Conservation (phyloP, 2,329 filamentous ascomycete genomes). For the Pezicula neosporulosa region DNA sequence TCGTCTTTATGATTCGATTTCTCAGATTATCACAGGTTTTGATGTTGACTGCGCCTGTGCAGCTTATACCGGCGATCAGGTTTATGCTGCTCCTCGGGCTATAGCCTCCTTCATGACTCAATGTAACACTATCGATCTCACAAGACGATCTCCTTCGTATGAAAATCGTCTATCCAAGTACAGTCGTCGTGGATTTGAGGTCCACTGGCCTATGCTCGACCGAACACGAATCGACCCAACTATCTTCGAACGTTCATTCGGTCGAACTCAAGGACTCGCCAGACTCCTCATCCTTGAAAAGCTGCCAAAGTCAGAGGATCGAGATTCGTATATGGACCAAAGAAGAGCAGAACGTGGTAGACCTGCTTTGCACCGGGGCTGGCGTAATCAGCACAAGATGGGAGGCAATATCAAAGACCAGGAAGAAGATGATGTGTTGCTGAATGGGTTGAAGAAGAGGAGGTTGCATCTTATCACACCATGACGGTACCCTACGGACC, state of each 20-base stretch:
- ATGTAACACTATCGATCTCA: conserved; percentile 75
- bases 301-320: conserved; percentile 63
- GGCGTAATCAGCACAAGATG: conserved; percentile 38
- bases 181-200: conserved; percentile 78
- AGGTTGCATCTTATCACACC: conserved; percentile 76
- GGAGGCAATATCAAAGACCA: conserved; percentile 72
- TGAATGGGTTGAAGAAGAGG: conserved; percentile 76
- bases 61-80: conserved; percentile 76
- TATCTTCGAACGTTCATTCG: conserved; percentile 80
- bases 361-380: conserved; percentile 46
- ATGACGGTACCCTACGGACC: conserved; percentile 68
- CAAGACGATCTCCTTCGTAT: conserved; percentile 78
- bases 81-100: conserved; percentile 75
- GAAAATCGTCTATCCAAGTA: conserved; percentile 87
- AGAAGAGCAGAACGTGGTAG: conserved; percentile 70
- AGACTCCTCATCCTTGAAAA: conserved; percentile 77
- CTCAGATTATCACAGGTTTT: conserved; percentile 83
- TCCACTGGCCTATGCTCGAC: conserved; percentile 74
- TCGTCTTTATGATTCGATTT: conserved; percentile 78
- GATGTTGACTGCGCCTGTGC: conserved; percentile 83
- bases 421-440: conserved; percentile 79
- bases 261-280: conserved; percentile 71
- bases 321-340: conserved; percentile 68
- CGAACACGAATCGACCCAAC: conserved; percentile 77
- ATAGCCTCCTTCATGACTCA: conserved; percentile 79